Evolutionary conservation across 148 eudicot species (phyloP), one percentile per base, ranked within the genome.

Genomic region (Euryodendron excelsum): DNA sequence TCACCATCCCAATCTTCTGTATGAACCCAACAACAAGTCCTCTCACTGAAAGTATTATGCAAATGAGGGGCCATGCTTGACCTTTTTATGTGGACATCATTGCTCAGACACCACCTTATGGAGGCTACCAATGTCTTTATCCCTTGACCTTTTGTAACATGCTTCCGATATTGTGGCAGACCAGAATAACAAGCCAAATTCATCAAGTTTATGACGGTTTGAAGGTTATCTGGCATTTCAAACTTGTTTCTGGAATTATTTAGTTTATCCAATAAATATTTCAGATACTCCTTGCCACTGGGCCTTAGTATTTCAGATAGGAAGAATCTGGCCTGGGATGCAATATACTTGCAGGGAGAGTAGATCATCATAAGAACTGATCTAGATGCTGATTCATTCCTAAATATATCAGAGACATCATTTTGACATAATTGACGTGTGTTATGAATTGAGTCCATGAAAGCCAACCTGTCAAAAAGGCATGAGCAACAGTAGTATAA

Each of bases 281-380:
- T 87, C 75, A 86, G 65, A 69, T 75, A 78, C 48, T 81, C 84
- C 82, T 80, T 82, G 45, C 83, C 88, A 66, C 83, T 81, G 73
- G 80, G 56, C 64, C 69, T 81, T 37, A 93, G 81, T 58, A 88
- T 41, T 79, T 83, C 87, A 31, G 74, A 80, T 28, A 95, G 78
- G 62, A 93, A 77, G 59, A 77, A 82, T 81, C 82, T 88, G 71
- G 93, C 80, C 39, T 79, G 81, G 69, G 87, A 83, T 76, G 92
- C 86, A 77, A 95, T 83, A 76, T 85, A 90, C 80, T 84, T 87
- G 80, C 87, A 80, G 69, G 98, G 94, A 69, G 98, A 95, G 83
- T 89, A 89, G 67, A 93, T 80, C 94, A 95, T 90, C 90, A 95
- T 79, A 48, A 95, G 83, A 66, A 91, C 89, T 65, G 96, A 89